Evolutionary conservation across 2,329 filamentous ascomycete species (phyloP).

Genomic region (Lachnellula cervina): DNA sequence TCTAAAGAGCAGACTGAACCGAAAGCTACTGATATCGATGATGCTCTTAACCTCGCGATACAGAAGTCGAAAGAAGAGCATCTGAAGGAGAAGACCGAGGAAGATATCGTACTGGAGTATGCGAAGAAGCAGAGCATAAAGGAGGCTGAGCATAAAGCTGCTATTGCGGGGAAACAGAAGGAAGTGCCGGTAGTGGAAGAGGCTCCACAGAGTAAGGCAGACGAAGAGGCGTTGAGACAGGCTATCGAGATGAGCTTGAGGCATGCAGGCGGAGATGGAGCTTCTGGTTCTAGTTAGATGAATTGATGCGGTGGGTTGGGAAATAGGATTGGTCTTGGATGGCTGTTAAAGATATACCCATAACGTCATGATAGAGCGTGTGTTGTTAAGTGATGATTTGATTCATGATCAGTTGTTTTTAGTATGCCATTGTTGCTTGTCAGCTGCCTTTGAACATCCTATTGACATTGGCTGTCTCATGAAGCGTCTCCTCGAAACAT

Average conservation of each 20-base stretch:
- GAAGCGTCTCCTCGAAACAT: neutral
- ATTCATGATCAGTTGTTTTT: neutral
- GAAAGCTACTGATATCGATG: conserved; percentile 13
- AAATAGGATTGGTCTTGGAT: neutral
- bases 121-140: conserved; percentile 70
- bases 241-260: conserved; percentile 54
- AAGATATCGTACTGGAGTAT: conserved; percentile 71
- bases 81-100: conserved; percentile 51
- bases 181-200: neutral
- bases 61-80: conserved; percentile 31
- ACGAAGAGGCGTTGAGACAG: conserved; percentile 51
- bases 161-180: conserved; percentile 9
- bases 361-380: neutral
- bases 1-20: conserved; percentile 25
- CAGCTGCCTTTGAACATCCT: neutral
- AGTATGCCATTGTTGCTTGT: neutral
- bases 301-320: neutral
- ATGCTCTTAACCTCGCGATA: conserved; percentile 23
- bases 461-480: neutral
- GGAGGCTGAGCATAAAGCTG: conserved; percentile 51
- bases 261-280: conserved; percentile 14
- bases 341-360: neutral
- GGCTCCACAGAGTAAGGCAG: conserved; percentile 33
- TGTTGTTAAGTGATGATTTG: neutral
- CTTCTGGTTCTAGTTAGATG: neutral